Conservation (phyloP, 495 filamentous ascomycete genomes). For the Pyronema omphalodes region DNA sequence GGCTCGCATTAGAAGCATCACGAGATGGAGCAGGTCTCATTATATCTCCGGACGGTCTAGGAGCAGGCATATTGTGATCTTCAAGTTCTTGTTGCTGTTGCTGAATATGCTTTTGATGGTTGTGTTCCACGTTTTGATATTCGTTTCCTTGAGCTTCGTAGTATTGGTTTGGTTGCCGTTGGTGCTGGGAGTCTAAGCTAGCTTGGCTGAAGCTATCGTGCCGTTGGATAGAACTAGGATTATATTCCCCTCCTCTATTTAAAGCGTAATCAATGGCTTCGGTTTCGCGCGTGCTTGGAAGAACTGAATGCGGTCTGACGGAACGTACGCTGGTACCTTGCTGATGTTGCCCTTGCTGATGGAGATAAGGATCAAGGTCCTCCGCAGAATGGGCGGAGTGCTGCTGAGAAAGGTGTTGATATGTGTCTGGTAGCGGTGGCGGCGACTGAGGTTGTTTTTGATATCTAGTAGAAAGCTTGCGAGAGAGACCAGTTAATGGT, state of each 20-base stretch:
- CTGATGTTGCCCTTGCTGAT: constrained; percentile 9
- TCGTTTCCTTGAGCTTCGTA: constrained; percentile 20
- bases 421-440: background rate
- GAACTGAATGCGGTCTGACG: constrained; percentile 21
- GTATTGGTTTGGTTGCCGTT: constrained; percentile 16
- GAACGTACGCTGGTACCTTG: background rate
- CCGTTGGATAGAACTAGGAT: constrained; percentile 3
- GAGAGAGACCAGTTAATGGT: background rate
- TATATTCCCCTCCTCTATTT: constrained; percentile 1
- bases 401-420: constrained; percentile 1
- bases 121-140: constrained; percentile 28
- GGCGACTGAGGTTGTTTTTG: background rate
- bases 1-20: constrained; percentile 5
- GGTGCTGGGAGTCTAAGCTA: constrained; percentile 3
- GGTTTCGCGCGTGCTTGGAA: constrained; percentile 16
- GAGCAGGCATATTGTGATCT: background rate
- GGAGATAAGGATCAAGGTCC: constrained; percentile 16
- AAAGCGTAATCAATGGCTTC: constrained; percentile 14
- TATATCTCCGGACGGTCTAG: constrained; percentile 4
- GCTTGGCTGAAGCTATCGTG: constrained; percentile 9
- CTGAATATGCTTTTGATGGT: constrained; percentile 31
- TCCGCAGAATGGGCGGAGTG: background rate
- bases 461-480: background rate
- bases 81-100: constrained; percentile 10
- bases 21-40: background rate